Conservation (phyloP, 495 filamentous ascomycete genomes). For the Podospora australis region DNA sequence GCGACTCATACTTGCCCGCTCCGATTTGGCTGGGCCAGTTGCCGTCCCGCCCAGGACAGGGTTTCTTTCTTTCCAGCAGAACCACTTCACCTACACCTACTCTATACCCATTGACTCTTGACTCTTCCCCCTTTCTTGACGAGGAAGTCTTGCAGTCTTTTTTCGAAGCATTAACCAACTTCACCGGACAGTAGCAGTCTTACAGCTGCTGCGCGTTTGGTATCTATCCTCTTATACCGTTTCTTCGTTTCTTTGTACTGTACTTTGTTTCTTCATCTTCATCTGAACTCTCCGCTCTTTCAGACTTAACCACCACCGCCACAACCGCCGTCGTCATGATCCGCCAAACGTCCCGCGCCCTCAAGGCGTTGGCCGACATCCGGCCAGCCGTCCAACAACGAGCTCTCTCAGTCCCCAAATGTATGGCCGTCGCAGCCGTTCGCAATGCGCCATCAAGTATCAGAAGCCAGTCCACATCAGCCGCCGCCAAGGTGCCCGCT, state of each 20-base stretch:
- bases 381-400: slow-evolving; percentile 28
- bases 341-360: slow-evolving; percentile 37
- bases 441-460: slow-evolving; percentile 24
- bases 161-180: too few species aligned
- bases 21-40: slow-evolving; percentile 7
- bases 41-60: slow-evolving; percentile 12
- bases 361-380: slow-evolving; percentile 36
- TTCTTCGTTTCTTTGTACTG: slow-evolving; percentile 6
- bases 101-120: slow-evolving; percentile 14
- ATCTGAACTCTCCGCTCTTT: slow-evolving; percentile 11
- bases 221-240: slow-evolving; percentile 14
- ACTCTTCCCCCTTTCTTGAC: slow-evolving; percentile 15
- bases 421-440: slow-evolving; percentile 21
- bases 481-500: slow-evolving; percentile 18
- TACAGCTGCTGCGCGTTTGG: too few species aligned
- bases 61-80: slow-evolving; percentile 16
- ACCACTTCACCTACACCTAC: not conserved
- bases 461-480: slow-evolving; percentile 35
- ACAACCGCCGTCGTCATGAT: slow-evolving; percentile 37
- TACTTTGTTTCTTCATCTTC: slow-evolving; percentile 8
- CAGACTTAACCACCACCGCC: not conserved
- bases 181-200: too few species aligned
- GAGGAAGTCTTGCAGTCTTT: slow-evolving; percentile 3
- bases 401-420: slow-evolving; percentile 19
- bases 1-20: slow-evolving; percentile 20